Conservation (phyloP, 176 grass and related monocot genomes). For the Otatea glauca region DNA sequence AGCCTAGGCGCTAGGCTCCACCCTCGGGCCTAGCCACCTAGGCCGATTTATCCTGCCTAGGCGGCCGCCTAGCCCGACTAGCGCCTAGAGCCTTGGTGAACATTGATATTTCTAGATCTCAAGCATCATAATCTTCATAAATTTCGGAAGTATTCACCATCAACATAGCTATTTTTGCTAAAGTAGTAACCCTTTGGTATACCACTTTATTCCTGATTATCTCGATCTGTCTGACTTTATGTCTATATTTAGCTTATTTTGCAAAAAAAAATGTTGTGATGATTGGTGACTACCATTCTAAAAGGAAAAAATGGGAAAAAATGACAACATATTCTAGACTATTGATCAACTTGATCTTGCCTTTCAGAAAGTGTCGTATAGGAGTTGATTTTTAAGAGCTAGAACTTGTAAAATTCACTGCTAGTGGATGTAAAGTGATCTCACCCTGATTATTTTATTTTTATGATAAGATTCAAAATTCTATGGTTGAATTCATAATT, state of each 20-base stretch:
- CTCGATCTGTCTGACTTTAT: not conserved
- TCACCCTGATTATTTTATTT: too few species aligned
- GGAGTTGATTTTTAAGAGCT: too few species aligned
- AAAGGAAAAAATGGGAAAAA: not conserved
- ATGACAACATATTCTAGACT: not conserved
- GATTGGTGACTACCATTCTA: not conserved
- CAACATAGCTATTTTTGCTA: not conserved
- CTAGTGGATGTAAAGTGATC: not conserved
- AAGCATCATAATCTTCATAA: slow-evolving; percentile 25
- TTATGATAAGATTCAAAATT: not conserved
- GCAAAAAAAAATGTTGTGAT: not conserved
- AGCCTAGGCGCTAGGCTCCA: too few species aligned
- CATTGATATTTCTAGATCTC: not conserved
- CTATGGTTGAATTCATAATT: slow-evolving; percentile 8
- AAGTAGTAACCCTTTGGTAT: not conserved
- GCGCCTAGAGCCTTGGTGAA: too few species aligned
- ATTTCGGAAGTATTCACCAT: not conserved
- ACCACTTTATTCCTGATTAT: slow-evolving; percentile 31
- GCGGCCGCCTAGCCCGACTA: too few species aligned
- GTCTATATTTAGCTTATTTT: slow-evolving; percentile 12
- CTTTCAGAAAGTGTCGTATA: too few species aligned
- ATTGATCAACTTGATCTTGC: too few species aligned
- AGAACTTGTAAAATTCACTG: not conserved
- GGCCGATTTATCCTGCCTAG: too few species aligned
- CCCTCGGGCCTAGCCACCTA: too few species aligned